phyloP scores from a whole-genome alignment of 1,284 basidiomycete genomes.

The Ganoderma lucidum region DNA sequence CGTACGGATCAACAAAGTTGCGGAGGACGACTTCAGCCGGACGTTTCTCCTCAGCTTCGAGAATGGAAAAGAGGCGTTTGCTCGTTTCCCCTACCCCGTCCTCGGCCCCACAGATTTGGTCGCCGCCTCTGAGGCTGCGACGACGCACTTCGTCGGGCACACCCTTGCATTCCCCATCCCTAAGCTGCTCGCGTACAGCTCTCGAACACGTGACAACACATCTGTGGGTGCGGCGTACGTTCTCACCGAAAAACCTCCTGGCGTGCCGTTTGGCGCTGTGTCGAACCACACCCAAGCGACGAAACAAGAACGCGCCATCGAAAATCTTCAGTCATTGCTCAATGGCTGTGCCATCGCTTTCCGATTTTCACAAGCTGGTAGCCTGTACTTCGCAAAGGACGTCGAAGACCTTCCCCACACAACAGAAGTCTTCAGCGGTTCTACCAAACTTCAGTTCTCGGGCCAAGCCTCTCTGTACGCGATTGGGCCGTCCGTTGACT shows the following conservation, averaged over 20 bases:
- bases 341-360: not conserved
- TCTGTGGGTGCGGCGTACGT: conserved; percentile 1
- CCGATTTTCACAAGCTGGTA: not conserved
- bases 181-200: not conserved
- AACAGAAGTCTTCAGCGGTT: not conserved
- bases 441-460: not conserved
- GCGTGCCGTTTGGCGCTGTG: too few relatives aligned
- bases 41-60: not conserved
- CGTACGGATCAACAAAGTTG: not conserved
- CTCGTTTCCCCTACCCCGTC: not conserved
- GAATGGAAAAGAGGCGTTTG: not conserved
- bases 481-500: conserved; percentile 39
- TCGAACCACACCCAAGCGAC: too few relatives aligned
- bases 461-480: conserved; percentile 23
- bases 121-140: not conserved
- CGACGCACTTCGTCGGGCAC: not conserved
- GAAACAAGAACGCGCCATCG: not conserved
- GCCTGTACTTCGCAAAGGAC: conserved; percentile 1
- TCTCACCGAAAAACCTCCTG: not conserved
- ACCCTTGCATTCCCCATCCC: not conserved
- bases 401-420: not conserved
- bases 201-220: not conserved
- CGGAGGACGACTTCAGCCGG: not conserved
- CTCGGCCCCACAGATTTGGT: not conserved
- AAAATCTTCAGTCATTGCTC: not conserved